Percentiles rank a stretch among this genome's conserved stretches.
Conservation (phyloP, 2,329 filamentous ascomycete species). For the Aureobasidium leucospermi region DNA sequence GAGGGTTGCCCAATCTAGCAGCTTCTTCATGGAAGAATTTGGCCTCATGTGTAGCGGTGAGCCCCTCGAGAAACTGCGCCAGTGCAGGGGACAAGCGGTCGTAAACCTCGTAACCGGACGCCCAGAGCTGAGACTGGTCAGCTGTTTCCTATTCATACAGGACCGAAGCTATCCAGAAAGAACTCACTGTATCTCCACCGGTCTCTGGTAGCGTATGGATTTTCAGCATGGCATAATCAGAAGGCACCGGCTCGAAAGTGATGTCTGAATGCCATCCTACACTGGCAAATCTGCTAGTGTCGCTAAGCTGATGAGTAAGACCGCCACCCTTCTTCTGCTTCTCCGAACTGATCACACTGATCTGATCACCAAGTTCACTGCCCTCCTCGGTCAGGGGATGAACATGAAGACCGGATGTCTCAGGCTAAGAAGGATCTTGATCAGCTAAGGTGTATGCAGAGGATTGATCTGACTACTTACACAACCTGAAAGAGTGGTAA, state of each 20-base stretch:
- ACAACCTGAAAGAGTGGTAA: slow-evolving; percentile 39
- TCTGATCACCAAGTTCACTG: slow-evolving; percentile 48
- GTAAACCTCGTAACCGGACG: slow-evolving; percentile 51
- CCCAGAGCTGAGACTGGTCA: slow-evolving; percentile 13
- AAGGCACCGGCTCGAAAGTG: slow-evolving; percentile 47
- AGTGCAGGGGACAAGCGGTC: slow-evolving; percentile 48
- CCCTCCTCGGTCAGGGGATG: slow-evolving; percentile 49
- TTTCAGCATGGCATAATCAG: slow-evolving; percentile 48
- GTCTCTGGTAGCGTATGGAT: slow-evolving; percentile 40
- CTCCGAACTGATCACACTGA: slow-evolving; percentile 50
- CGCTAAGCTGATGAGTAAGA: slow-evolving; percentile 45
- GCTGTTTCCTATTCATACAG: background rate
- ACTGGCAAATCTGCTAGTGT: slow-evolving; percentile 43
- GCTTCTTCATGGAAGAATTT: slow-evolving; percentile 41
- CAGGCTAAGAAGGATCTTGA: slow-evolving; percentile 27
- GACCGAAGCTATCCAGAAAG: background rate
- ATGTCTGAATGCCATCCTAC: slow-evolving; percentile 49
- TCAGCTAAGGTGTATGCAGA: background rate
- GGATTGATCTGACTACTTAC: slow-evolving; percentile 18
- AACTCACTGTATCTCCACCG: slow-evolving; percentile 38
- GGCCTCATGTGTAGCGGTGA: slow-evolving; percentile 39
- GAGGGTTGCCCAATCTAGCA: slow-evolving; percentile 44
- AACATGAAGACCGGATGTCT: slow-evolving; percentile 46
- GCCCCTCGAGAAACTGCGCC: slow-evolving; percentile 49
- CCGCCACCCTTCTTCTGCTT: slow-evolving; percentile 50